phyloP scores from a whole-genome alignment of 2,329 filamentous ascomycete genomes.

The Trichoderma gracile region DNA sequence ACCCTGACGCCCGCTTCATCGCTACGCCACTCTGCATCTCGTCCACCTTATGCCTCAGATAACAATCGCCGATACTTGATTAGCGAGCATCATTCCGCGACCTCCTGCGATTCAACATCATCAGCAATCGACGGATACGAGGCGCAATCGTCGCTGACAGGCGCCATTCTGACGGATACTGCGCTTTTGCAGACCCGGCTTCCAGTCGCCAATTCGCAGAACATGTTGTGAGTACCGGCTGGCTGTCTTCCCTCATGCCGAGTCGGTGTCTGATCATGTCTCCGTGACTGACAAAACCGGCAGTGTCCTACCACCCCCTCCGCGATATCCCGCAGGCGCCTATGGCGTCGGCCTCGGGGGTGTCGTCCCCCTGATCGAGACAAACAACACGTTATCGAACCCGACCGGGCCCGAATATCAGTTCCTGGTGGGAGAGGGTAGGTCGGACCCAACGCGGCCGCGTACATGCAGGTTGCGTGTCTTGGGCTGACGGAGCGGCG shows the following conservation, averaged over 20 bases:
- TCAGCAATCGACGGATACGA: not conserved
- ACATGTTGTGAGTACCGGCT: conserved; percentile 35
- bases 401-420: conserved; percentile 83
- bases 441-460: conserved; percentile 13
- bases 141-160: not conserved
- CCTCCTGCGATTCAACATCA: not conserved
- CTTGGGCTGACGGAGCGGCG: conserved; percentile 24
- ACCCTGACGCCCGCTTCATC: not conserved
- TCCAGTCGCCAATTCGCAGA: not conserved
- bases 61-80: not conserved
- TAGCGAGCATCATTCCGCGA: conserved; percentile 18
- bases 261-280: not conserved
- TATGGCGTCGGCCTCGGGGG: conserved; percentile 70
- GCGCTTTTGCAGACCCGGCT: not conserved
- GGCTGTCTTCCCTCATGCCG: not conserved
- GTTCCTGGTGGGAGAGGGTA: conserved; percentile 90
- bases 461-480: not conserved
- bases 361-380: conserved; percentile 79
- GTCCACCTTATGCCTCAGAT: not conserved
- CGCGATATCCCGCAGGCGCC: conserved; percentile 75
- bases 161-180: not conserved
- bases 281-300: conserved; percentile 25
- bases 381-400: conserved; percentile 82
- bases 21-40: not conserved
- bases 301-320: conserved; percentile 83